A percentile compares a stretch with the other conserved stretches of the same genome.
phyloP scores from a whole-genome alignment of 805 yeast species.

The Teunomyces panamensis region DNA sequence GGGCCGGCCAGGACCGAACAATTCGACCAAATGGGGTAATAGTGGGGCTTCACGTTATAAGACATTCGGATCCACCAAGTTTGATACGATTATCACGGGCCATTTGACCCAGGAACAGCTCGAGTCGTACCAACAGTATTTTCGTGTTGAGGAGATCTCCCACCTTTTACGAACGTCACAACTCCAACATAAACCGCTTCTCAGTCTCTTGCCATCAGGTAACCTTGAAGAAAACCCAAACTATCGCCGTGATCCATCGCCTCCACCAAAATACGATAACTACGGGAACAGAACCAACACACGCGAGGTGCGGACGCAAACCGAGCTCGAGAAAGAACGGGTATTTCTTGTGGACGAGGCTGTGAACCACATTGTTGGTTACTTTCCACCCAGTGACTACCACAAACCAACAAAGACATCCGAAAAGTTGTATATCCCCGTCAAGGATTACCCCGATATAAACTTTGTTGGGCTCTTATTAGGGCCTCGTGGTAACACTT shows the following conservation, averaged over 20 bases:
- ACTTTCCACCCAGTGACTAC: conserved; percentile 77
- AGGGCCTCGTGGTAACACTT: conserved; percentile 95
- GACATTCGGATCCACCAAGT: conserved; percentile 16
- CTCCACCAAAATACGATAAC: conserved; percentile 87
- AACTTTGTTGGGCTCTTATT: conserved; percentile 87
- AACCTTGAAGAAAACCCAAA: conserved; percentile 26
- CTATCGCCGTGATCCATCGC: conserved; percentile 68
- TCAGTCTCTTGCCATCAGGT: conserved; percentile 48
- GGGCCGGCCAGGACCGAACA: background rate
- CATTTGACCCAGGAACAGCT: conserved; percentile 66
- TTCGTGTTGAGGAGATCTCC: conserved; percentile 79
- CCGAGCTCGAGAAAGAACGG: conserved; percentile 72
- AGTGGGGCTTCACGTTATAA: conserved; percentile 28
- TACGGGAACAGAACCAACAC: conserved; percentile 85
- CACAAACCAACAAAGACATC: conserved; percentile 63
- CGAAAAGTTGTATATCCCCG: conserved; percentile 85
- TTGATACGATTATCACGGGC: conserved; percentile 40
- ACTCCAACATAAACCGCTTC: conserved; percentile 29
- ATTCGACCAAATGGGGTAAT: conserved; percentile 29
- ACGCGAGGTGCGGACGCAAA: conserved; percentile 62
- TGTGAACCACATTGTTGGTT: conserved; percentile 67
- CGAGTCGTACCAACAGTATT: conserved; percentile 64
- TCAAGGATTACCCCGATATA: conserved; percentile 81
- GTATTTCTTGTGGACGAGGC: conserved; percentile 76
- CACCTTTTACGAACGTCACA: conserved; percentile 43